A percentile compares a stretch with the other conserved stretches of the same genome.
Conservation (phyloP, 148 eudicot species). For the Rhododendron griersonianum region DNA sequence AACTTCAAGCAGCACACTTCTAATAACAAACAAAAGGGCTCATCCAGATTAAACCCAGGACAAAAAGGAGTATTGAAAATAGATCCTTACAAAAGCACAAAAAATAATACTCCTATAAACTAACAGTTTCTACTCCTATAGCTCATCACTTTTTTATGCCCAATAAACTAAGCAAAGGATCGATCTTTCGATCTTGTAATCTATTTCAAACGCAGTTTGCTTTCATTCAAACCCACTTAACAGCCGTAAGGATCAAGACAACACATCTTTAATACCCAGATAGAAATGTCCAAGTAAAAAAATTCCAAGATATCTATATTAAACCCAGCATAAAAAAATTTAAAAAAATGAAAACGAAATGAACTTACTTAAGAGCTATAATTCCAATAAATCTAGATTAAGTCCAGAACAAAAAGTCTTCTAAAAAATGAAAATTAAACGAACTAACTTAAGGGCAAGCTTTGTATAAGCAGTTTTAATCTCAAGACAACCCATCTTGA, state of each 20-base stretch:
- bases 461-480: constrained; percentile 86
- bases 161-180: neutral
- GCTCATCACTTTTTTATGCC: neutral
- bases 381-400: neutral
- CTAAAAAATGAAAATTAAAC: neutral
- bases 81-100: neutral
- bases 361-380: neutral
- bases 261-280: neutral
- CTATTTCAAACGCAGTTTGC: neutral
- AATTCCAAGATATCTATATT: neutral
- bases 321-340: neutral
- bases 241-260: neutral
- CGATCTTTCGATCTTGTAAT: neutral
- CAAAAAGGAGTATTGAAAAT: neutral
- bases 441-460: constrained; percentile 81
- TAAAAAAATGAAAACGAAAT: neutral
- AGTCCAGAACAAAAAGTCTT: neutral
- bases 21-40: neutral
- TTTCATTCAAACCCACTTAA: neutral
- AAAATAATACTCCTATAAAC: neutral
- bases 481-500: constrained; percentile 19
- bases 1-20: neutral
- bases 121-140: neutral
- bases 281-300: neutral
- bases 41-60: neutral